Evolutionary conservation across 2,329 filamentous ascomycete species (phyloP).

Genomic region (Tricladium varicosporioides): DNA sequence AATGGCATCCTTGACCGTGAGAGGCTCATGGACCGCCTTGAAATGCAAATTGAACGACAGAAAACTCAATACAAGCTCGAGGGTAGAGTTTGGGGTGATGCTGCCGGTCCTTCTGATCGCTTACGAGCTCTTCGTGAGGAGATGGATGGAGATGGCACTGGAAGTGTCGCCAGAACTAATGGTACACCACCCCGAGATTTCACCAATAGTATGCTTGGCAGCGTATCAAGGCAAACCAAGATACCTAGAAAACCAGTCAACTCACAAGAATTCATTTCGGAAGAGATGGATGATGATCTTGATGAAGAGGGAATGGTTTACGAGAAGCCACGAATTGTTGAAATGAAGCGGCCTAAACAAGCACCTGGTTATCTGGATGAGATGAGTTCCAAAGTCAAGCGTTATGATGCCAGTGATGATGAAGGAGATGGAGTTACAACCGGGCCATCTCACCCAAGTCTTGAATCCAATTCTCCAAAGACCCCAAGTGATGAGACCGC

Average conservation of each 20-base stretch:
- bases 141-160: slow-evolving; percentile 71
- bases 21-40: slow-evolving; percentile 85
- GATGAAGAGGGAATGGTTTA: slow-evolving; percentile 55
- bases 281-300: slow-evolving; percentile 45
- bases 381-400: slow-evolving; percentile 73
- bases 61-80: slow-evolving; percentile 98
- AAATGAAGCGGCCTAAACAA: slow-evolving; percentile 68
- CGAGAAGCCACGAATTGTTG: slow-evolving; percentile 73
- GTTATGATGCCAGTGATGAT: slow-evolving; percentile 55
- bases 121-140: slow-evolving; percentile 88
- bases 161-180: slow-evolving; percentile 16
- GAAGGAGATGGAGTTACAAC: slow-evolving; percentile 67
- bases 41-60: slow-evolving; percentile 92
- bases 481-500: slow-evolving; percentile 40
- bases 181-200: slow-evolving; percentile 59
- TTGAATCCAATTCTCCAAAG: slow-evolving; percentile 64
- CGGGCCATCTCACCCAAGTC: slow-evolving; percentile 71
- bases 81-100: slow-evolving; percentile 83
- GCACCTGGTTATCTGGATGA: slow-evolving; percentile 63
- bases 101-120: slow-evolving; percentile 82
- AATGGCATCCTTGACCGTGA: slow-evolving; percentile 92
- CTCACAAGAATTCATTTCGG: slow-evolving; percentile 30
- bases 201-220: slow-evolving; percentile 71
- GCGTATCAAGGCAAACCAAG: slow-evolving; percentile 61
- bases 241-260: slow-evolving; percentile 54